These are phyloP conservation scores for Penicillium roqueforti DNA, from an alignment of 495 filamentous ascomycete species.

Conservation along the genomic window DNA sequence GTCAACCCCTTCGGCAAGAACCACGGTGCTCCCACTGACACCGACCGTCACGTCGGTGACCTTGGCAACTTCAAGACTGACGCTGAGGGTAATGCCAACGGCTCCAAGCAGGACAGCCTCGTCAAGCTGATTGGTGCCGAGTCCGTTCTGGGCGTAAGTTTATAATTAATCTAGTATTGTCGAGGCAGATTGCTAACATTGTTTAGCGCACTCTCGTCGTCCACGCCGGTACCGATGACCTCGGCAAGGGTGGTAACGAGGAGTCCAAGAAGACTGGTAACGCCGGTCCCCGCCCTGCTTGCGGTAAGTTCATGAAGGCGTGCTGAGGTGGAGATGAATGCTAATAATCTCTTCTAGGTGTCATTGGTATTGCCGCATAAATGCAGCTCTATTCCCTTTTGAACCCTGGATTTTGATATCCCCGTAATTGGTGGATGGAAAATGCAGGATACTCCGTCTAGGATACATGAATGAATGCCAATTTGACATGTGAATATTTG, in stretches of 20 bases:
- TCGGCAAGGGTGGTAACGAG: slow-evolving; percentile 82
- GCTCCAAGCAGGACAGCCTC: slow-evolving; percentile 67
- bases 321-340: slow-evolving; percentile 1
- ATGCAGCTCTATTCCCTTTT: slow-evolving; percentile 16
- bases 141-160: slow-evolving; percentile 88
- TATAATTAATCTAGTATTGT: neutral
- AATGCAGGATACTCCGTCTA: slow-evolving; percentile 24
- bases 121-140: slow-evolving; percentile 93
- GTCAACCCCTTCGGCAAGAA: slow-evolving; percentile 93
- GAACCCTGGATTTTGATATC: slow-evolving; percentile 12
- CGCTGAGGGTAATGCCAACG: slow-evolving; percentile 79
- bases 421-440: slow-evolving; percentile 19
- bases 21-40: slow-evolving; percentile 82
- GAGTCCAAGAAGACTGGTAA: slow-evolving; percentile 98
- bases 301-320: slow-evolving; percentile 55
- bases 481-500: slow-evolving; percentile 6
- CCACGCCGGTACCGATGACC: slow-evolving; percentile 91
- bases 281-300: slow-evolving; percentile 86
- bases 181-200: neutral
- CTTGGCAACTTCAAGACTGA: slow-evolving; percentile 96
- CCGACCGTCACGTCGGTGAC: slow-evolving; percentile 90
- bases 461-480: slow-evolving; percentile 26
- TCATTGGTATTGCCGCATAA: slow-evolving; percentile 78
- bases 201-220: slow-evolving; percentile 86
- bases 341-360: slow-evolving; percentile 45